phyloP scores from a whole-genome alignment of 148 eudicot species.

The Fagopyrum esculentum region DNA sequence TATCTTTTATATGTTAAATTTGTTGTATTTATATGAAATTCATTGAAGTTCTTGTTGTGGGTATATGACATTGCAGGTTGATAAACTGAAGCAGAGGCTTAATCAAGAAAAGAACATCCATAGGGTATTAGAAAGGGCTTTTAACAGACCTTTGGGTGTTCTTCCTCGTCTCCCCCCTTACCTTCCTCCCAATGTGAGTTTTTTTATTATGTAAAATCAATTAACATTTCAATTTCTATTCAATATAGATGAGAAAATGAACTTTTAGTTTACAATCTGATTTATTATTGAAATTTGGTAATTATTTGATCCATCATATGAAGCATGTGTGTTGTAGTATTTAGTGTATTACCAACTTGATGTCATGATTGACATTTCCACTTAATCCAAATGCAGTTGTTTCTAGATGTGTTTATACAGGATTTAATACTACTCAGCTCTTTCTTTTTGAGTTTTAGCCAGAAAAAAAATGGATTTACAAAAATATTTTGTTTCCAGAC shows the following conservation, averaged over 20 bases:
- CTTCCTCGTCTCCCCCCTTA: conserved; percentile 15
- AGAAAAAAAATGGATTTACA: not conserved
- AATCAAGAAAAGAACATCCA: conserved; percentile 12
- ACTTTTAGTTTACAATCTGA: not conserved
- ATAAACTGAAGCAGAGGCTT: conserved; percentile 14
- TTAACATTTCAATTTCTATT: not conserved
- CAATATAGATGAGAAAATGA: not conserved
- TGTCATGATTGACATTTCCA: not conserved
- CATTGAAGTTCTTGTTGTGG: not conserved
- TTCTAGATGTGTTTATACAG: no score
- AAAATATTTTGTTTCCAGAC: conserved; percentile 3
- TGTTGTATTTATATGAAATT: not conserved
- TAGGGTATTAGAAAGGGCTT: conserved; percentile 7
- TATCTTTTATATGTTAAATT: not conserved
- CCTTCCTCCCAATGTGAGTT: conserved; percentile 13
- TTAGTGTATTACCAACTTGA: not conserved
- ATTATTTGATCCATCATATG: not conserved
- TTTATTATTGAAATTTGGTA: not conserved
- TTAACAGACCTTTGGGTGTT: conserved; percentile 13
- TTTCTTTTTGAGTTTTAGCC: no score
- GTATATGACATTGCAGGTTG: conserved; percentile 9
- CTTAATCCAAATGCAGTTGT: not conserved
- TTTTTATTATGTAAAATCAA: not conserved
- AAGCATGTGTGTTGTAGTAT: no score
- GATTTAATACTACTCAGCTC: no score